Evolutionary conservation across 139 green algal species (phyloP), one percentile per base, ranked within the genome.

Genomic region (Chlamydomonas asymmetrica): DNA sequence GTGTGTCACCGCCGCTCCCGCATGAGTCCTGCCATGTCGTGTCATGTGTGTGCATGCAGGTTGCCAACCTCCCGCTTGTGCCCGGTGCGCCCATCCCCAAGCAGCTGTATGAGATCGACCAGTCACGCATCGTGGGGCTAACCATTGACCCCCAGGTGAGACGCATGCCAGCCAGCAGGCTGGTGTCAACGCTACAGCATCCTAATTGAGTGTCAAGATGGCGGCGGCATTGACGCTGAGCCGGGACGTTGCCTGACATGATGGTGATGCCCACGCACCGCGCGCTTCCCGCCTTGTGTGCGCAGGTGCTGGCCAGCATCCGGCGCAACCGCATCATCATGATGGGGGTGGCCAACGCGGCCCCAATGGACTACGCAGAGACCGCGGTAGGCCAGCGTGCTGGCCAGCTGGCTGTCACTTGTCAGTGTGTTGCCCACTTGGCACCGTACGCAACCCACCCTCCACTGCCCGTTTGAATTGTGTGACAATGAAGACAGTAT

Each of bases 41-140:
- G n/a, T n/a, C n/a, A n/a, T n/a, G n/a, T n/a, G n/a, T n/a, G n/a
- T n/a, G n/a, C n/a, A n/a, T n/a, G n/a, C 76, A 88, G 79, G 85
- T 91, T 41, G 86, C 86, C 57, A 92, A 92, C 75, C 65, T 92
- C 32, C 87, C 86, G 34, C 78, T 92, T 29, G 81, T 92, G 13
- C 61, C 60, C 23, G 63, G 74, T 29, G 38, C 85, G 52, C 75
- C 76, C 1, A 54, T 86, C 37, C 87, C 87, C 57, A 84, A 82
- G 49, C 75, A 89, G 76, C 72, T 87, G 31, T 76, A 76, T 31
- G 73, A 85, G 59, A 82, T 86, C 35, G 62, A 79, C 63, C 78
- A 76, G 49, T 63, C 39, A n/a, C 87, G 84, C 50, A 80, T 91
- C 35, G 84, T 91, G 66, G 81, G 77, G 9, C 79, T 91, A 5